Conservation (phyloP, 345 rosid species). For the Passiflora organensis region DNA sequence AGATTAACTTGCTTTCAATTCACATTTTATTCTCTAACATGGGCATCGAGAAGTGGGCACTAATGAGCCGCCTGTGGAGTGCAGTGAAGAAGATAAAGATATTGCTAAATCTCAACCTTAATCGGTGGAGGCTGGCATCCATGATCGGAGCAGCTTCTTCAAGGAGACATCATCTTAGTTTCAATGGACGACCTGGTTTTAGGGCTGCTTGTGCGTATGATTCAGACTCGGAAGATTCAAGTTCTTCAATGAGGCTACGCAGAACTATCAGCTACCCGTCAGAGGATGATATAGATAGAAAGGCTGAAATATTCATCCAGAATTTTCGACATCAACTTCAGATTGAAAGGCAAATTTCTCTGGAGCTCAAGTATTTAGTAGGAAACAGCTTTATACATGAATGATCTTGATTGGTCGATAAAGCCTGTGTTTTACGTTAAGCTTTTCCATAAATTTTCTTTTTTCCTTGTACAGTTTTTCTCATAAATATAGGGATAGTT, state of each 20-base stretch:
- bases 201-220: constrained; percentile 23
- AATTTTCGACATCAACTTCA: constrained; percentile 70
- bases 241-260: constrained; percentile 19
- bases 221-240: constrained; percentile 12
- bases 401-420: background rate
- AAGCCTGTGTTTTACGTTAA: constrained; percentile 1
- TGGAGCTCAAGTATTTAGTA: constrained; percentile 47
- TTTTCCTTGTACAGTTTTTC: no score
- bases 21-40: background rate
- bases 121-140: constrained; percentile 48
- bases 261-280: constrained; percentile 51
- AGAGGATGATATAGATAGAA: constrained; percentile 61
- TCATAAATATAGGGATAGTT: no score
- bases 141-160: constrained; percentile 32
- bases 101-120: constrained; percentile 40
- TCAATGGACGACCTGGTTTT: constrained; percentile 54
- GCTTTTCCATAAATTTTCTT: no score
- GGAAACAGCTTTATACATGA: constrained; percentile 12
- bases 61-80: constrained; percentile 53
- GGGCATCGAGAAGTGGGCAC: constrained; percentile 18
- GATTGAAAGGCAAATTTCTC: constrained; percentile 79
- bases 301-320: constrained; percentile 68
- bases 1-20: no score
- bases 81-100: constrained; percentile 68
- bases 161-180: constrained; percentile 43